These are phyloP conservation scores for Tuber brumale DNA, from an alignment of 495 filamentous ascomycete genomes.

Conservation along the genomic window DNA sequence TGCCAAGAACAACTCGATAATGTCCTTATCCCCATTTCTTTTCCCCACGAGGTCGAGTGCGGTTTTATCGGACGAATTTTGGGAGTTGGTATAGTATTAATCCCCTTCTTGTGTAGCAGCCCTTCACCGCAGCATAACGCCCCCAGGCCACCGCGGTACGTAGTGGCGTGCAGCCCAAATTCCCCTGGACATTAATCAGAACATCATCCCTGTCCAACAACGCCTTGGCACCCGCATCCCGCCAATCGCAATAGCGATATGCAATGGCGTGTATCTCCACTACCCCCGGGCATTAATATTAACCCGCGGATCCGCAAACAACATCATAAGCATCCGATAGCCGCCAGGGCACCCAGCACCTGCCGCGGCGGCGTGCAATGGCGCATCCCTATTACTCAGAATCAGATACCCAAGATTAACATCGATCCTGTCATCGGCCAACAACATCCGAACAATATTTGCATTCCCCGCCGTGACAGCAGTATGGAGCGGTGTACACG, in stretches of 20 bases:
- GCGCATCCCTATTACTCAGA: conserved; percentile 2
- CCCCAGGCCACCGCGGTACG: not conserved
- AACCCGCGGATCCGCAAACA: conserved; percentile 7
- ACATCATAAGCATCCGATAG: not conserved
- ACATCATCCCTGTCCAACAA: conserved; percentile 2
- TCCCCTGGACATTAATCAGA: not conserved
- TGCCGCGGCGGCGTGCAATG: conserved; percentile 24
- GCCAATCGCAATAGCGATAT: not conserved
- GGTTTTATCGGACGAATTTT: not conserved
- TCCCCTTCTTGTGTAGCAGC: not conserved
- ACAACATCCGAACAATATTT: not conserved
- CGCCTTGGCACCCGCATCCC: not conserved
- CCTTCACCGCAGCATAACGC: not conserved
- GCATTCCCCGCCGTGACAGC: not conserved
- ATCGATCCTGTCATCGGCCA: not conserved
- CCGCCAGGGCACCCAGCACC: not conserved
- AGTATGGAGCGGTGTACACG: not conserved
- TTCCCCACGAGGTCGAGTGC: not conserved
- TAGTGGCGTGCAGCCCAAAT: not conserved
- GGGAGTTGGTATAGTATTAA: conserved; percentile 2
- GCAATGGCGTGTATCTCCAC: not conserved
- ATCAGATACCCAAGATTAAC: not conserved
- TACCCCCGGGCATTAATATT: conserved; percentile 5
- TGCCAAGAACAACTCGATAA: conserved; percentile 1
- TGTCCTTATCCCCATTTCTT: not conserved